Evolutionary conservation across 345 rosid genomes (phyloP).

Genomic region (Dipteronia dyeriana): DNA sequence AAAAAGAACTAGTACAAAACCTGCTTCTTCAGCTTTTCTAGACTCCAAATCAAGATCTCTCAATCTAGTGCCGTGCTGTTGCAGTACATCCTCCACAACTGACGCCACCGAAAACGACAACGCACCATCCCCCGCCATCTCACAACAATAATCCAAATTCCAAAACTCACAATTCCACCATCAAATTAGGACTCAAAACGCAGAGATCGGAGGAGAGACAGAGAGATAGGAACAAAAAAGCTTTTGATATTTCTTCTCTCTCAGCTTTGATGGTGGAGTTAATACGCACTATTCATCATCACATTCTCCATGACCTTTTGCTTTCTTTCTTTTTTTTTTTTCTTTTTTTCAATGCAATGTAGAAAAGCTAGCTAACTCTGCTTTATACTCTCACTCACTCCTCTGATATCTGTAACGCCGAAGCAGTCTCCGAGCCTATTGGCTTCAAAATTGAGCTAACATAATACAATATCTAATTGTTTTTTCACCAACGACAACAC

Average conservation of each 20-base stretch:
- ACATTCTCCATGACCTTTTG: constrained; percentile 32
- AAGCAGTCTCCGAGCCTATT: constrained; percentile 15
- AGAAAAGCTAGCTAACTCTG: constrained; percentile 10
- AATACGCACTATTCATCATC: constrained; percentile 17
- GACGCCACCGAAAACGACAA: constrained; percentile 46
- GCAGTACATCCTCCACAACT: constrained; percentile 50
- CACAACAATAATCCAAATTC: not conserved
- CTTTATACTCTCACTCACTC: constrained; percentile 24
- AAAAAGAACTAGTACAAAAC: constrained; percentile 12
- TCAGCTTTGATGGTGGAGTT: constrained; percentile 6
- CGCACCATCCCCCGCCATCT: constrained; percentile 35
- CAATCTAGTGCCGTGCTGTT: constrained; percentile 43
- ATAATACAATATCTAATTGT: not conserved
- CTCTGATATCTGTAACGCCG: not conserved
- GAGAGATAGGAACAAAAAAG: not conserved
- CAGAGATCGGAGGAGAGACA: constrained; percentile 16
- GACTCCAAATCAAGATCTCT: constrained; percentile 48
- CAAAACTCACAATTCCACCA: constrained; percentile 17
- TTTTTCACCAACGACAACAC: not conserved
- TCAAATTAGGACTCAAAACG: constrained; percentile 16
- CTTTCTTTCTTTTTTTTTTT: constrained; percentile 9
- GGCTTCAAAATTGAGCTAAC: not conserved
- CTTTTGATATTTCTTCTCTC: not conserved
- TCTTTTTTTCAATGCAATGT: not conserved
- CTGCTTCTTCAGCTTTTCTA: constrained; percentile 52